These are phyloP conservation scores for Cornus controversa DNA, from an alignment of 148 eudicot species.

Conservation along the genomic window DNA sequence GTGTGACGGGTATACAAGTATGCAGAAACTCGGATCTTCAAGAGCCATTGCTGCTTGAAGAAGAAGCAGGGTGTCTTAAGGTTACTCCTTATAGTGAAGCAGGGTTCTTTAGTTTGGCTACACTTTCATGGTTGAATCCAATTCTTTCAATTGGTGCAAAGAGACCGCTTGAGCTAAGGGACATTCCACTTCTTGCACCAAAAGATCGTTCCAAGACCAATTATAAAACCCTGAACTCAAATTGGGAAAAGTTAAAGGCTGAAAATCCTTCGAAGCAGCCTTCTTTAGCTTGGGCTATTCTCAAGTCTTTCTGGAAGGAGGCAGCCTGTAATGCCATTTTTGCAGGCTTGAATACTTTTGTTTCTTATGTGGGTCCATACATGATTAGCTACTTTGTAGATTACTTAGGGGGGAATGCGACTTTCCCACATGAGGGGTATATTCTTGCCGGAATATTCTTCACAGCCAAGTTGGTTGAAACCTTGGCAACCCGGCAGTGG, in stretches of 20 bases:
- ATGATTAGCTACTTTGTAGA: conserved; percentile 93
- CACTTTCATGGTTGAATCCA: conserved; percentile 94
- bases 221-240: conserved; percentile 65
- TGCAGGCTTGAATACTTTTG: conserved; percentile 69
- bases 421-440: conserved; percentile 75
- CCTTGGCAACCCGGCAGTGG: conserved; percentile 76
- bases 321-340: conserved; percentile 78
- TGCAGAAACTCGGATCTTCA: conserved; percentile 67
- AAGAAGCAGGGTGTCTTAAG: conserved; percentile 79
- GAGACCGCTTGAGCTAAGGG: conserved; percentile 87
- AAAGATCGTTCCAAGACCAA: conserved; percentile 80
- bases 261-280: conserved; percentile 56
- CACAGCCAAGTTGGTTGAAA: conserved; percentile 78
- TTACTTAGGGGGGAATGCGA: conserved; percentile 68
- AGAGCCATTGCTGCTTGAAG: conserved; percentile 80
- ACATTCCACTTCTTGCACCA: conserved; percentile 88
- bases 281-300: conserved; percentile 75
- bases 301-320: conserved; percentile 83
- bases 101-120: conserved; percentile 72
- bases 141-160: conserved; percentile 81
- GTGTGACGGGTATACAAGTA: conserved; percentile 70
- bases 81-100: conserved; percentile 92
- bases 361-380: conserved; percentile 92
- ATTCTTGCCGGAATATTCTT: conserved; percentile 79
- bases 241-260: conserved; percentile 78